Evolutionary conservation across 352 stramenopile species (phyloP).

Genomic region (Pythium rhizo-oryzae): DNA sequence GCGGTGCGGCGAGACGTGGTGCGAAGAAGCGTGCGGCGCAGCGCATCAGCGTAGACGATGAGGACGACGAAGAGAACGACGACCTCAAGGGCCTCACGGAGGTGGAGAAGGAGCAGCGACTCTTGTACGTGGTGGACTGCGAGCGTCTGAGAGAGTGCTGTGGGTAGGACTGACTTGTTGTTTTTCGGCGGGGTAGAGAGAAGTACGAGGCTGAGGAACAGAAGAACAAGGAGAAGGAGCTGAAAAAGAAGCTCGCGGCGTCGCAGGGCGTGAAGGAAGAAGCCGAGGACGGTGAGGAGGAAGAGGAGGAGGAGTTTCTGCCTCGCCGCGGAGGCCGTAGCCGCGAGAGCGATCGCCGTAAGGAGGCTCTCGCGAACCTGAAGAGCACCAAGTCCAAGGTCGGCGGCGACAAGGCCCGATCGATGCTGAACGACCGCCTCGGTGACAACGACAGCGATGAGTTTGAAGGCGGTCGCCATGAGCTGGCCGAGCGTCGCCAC

Average conservation of each 20-base stretch:
- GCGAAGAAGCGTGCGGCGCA: slow-evolving; percentile 36
- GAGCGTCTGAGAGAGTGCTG: background rate
- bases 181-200: slow-evolving; percentile 37
- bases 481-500: slow-evolving; percentile 76
- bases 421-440: slow-evolving; percentile 82
- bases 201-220: slow-evolving; percentile 86
- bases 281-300: slow-evolving; percentile 47
- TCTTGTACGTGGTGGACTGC: slow-evolving; percentile 46
- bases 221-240: slow-evolving; percentile 79
- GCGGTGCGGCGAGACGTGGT: slow-evolving; percentile 16
- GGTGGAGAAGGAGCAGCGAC: slow-evolving; percentile 86
- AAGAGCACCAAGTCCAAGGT: slow-evolving; percentile 76
- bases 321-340: slow-evolving; percentile 60
- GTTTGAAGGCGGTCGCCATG: slow-evolving; percentile 38
- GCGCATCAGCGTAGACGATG: slow-evolving; percentile 45
- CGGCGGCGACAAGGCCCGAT: slow-evolving; percentile 55
- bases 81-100: slow-evolving; percentile 80
- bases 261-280: slow-evolving; percentile 49
- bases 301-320: slow-evolving; percentile 49
- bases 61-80: slow-evolving; percentile 54
- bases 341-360: slow-evolving; percentile 71
- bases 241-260: slow-evolving; percentile 80
- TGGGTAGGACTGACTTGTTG: background rate
- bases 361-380: slow-evolving; percentile 79
- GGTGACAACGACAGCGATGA: slow-evolving; percentile 59